Conservation (phyloP, 768 basidiomycete species). For the Russula sp. region DNA sequence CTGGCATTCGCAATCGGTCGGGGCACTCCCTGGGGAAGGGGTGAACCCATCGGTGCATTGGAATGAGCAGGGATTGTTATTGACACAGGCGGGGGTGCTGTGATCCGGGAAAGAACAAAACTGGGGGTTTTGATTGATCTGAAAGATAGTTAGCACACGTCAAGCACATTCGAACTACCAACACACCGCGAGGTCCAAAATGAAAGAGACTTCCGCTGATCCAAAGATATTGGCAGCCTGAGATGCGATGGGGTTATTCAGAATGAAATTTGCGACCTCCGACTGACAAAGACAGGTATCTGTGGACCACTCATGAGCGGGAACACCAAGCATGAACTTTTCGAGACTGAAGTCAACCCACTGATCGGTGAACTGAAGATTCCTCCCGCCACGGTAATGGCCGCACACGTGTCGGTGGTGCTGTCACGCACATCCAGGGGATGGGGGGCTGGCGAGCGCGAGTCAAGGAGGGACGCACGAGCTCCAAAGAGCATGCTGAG, state of each 20-base stretch:
- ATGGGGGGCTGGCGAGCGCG: background rate
- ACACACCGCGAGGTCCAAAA: conserved; percentile 33
- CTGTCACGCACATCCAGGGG: conserved; percentile 7
- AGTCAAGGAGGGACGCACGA: conserved; percentile 6
- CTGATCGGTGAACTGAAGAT: too few species aligned
- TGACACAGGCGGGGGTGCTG: conserved; percentile 32
- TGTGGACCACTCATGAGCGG: conserved; percentile 15
- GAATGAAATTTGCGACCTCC: conserved; percentile 30
- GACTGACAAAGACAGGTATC: conserved; percentile 41
- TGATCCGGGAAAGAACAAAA: too few species aligned
- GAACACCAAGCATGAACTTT: background rate
- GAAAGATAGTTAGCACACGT: background rate
- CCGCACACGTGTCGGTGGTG: conserved; percentile 36
- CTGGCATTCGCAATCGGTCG: conserved; percentile 37
- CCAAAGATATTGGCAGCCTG: conserved; percentile 30
- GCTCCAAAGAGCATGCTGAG: background rate
- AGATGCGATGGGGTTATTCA: conserved; percentile 26
- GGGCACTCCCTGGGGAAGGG: conserved; percentile 25
- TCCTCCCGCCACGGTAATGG: too few species aligned
- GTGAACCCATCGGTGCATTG: conserved; percentile 39
- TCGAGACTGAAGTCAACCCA: conserved; percentile 16
- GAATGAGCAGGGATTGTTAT: conserved; percentile 37
- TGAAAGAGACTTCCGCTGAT: conserved; percentile 24
- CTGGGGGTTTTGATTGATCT: conserved; percentile 37
- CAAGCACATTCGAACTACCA: background rate